Conservation (phyloP, 75 land plant genomes). For the Gnetum montanum region DNA sequence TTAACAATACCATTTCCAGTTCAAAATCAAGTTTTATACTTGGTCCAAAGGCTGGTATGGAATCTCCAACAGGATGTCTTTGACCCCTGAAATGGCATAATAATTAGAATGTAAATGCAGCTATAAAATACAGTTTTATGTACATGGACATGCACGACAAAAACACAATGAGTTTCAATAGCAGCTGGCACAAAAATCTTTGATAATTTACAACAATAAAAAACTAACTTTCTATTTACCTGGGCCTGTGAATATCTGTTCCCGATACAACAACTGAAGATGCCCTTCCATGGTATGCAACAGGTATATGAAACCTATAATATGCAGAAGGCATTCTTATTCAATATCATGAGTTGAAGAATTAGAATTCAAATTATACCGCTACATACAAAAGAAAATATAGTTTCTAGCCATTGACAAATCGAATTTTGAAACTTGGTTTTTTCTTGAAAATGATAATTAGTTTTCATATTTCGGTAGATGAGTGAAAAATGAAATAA, state of each 20-base stretch:
- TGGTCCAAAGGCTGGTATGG: slow-evolving; percentile 79
- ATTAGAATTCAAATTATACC: not conserved
- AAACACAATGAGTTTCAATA: too few species aligned
- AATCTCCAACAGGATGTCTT: slow-evolving; percentile 44
- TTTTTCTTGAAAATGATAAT: too few species aligned
- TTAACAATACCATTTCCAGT: slow-evolving; percentile 78
- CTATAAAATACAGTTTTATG: not conserved
- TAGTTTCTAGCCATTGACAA: too few species aligned
- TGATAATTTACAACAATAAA: too few species aligned
- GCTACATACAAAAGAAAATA: too few species aligned
- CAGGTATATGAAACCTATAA: slow-evolving; percentile 85
- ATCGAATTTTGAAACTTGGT: too few species aligned
- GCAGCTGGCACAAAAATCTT: too few species aligned
- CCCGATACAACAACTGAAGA: slow-evolving; percentile 94
- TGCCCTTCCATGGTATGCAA: slow-evolving; percentile 94
- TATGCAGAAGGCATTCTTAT: too few species aligned
- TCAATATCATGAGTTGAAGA: not conserved
- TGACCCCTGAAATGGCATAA: slow-evolving; percentile 58
- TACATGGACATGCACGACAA: too few species aligned
- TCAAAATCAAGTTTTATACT: slow-evolving; percentile 84
- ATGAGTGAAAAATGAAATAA: too few species aligned
- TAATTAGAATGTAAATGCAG: not conserved
- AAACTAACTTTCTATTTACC: too few species aligned
- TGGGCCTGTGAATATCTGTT: slow-evolving; percentile 71
- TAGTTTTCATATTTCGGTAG: too few species aligned